Evolutionary conservation across 768 basidiomycete genomes (phyloP).

Genomic region (Mycena olivaceomarginata): DNA sequence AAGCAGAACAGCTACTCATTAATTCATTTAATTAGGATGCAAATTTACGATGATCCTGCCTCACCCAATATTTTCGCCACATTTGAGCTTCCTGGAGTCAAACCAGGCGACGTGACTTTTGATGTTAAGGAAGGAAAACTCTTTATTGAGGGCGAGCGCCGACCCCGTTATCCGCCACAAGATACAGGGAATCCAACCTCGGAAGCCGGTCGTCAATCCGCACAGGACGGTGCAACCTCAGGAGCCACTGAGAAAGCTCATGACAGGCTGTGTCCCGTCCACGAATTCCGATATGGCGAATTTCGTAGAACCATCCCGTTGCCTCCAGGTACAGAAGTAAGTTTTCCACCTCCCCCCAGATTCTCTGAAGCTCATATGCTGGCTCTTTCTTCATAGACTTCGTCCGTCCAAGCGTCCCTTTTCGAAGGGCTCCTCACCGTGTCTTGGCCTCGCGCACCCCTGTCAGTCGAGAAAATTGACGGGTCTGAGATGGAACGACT

Average conservation of each 20-base stretch:
- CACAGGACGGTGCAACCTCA: too few species aligned
- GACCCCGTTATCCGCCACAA: conserved; percentile 23
- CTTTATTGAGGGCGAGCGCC: conserved; percentile 58
- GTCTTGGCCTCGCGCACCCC: conserved; percentile 60
- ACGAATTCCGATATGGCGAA: conserved; percentile 66
- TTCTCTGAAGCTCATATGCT: conserved; percentile 37
- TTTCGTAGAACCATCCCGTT: conserved; percentile 62
- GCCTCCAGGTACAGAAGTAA: conserved; percentile 62
- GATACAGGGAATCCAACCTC: too few species aligned
- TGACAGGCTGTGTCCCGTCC: conserved; percentile 43
- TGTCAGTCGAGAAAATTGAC: background rate
- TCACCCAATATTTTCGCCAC: conserved; percentile 57
- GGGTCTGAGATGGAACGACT: background rate
- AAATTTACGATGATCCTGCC: conserved; percentile 62
- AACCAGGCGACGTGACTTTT: conserved; percentile 57
- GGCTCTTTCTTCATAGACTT: conserved; percentile 55
- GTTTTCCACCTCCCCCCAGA: conserved; percentile 32
- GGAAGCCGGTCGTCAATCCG: too few species aligned
- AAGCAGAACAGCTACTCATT: background rate
- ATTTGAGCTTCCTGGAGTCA: conserved; percentile 69
- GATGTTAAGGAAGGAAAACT: conserved; percentile 58
- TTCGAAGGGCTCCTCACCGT: conserved; percentile 65
- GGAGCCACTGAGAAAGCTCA: conserved; percentile 6
- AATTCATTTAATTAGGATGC: conserved; percentile 58
- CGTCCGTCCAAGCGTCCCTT: conserved; percentile 58